These are phyloP conservation scores for Lentinula aciculospora DNA, from an alignment of 768 basidiomycete genomes.

Conservation along the genomic window DNA sequence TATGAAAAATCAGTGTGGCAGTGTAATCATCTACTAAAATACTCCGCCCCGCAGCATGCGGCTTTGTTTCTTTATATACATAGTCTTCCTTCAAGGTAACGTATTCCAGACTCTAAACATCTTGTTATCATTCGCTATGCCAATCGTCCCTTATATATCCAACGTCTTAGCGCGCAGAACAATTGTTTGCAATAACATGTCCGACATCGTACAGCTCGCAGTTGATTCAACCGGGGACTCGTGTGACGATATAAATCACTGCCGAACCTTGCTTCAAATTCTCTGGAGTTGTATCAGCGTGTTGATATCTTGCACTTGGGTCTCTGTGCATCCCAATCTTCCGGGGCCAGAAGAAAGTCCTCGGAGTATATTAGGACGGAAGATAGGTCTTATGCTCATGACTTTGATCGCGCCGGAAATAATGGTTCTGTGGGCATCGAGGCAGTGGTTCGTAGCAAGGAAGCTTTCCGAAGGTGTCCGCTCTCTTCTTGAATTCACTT, in stretches of 20 bases:
- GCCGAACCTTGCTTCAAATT: neutral
- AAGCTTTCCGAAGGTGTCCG: neutral
- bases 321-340: constrained; percentile 10
- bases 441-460: constrained; percentile 7
- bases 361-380: neutral
- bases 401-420: constrained; percentile 9
- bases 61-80: too few species aligned
- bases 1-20: too few species aligned
- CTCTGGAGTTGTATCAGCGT: constrained; percentile 4
- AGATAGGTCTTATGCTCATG: neutral
- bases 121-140: too few species aligned
- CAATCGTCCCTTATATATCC: too few species aligned
- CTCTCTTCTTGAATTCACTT: neutral
- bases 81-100: too few species aligned
- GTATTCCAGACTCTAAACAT: too few species aligned
- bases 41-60: too few species aligned
- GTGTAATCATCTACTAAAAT: too few species aligned
- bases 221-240: too few species aligned
- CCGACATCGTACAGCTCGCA: too few species aligned
- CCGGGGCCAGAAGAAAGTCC: neutral
- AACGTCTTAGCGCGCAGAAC: too few species aligned
- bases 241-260: neutral
- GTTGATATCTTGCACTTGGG: constrained; percentile 5
- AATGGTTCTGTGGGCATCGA: constrained; percentile 9
- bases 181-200: too few species aligned